Evolutionary conservation across 176 grass and related monocot species (phyloP).

Genomic region (Oryza longistaminata): DNA sequence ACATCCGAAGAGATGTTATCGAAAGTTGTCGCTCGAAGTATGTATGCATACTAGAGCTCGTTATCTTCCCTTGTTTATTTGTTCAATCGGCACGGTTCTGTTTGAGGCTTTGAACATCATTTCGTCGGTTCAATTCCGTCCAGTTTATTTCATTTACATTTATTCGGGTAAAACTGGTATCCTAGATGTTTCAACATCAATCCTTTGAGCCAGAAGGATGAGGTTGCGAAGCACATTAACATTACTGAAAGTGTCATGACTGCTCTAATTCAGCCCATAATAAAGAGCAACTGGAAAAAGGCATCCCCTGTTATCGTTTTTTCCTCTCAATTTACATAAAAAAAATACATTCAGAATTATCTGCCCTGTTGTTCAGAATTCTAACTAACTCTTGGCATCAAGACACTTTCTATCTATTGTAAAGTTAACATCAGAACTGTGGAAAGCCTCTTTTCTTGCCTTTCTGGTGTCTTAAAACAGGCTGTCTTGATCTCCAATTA

Average conservation of each 20-base stretch:
- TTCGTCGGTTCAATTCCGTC: not conserved
- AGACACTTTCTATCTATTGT: not conserved
- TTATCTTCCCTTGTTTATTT: not conserved
- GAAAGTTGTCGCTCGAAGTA: not conserved
- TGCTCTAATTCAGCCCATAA: not conserved
- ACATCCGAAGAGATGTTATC: not conserved
- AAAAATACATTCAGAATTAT: no score
- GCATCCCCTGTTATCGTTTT: no score
- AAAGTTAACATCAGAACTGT: not conserved
- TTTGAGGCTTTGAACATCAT: not conserved
- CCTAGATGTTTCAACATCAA: no score
- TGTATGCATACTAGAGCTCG: not conserved
- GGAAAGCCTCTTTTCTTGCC: not conserved
- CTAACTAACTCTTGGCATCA: not conserved
- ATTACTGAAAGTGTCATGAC: no score
- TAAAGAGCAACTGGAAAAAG: not conserved
- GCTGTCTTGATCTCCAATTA: not conserved
- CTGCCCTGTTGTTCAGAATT: no score
- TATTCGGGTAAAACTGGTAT: not conserved
- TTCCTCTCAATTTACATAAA: no score
- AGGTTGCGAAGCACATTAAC: not conserved
- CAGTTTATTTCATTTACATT: not conserved
- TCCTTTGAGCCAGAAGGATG: no score
- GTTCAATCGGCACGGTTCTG: not conserved
- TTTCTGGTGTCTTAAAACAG: not conserved